Conservation (phyloP, 306 rosid genomes). For the Lotus japonicus region DNA sequence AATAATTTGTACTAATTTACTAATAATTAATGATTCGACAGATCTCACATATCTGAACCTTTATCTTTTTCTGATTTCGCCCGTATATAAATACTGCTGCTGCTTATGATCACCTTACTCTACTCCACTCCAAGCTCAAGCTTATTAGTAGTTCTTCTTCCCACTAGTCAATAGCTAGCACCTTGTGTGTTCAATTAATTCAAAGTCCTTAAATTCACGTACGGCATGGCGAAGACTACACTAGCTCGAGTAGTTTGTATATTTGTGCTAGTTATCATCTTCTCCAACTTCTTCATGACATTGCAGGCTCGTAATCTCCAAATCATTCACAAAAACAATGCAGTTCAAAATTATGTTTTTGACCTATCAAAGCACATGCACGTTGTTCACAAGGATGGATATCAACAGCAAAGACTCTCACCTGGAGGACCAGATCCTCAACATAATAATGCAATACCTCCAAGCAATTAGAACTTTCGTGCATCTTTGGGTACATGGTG, state of each 20-base stretch:
- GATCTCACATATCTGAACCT: no score
- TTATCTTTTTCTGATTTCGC: background rate
- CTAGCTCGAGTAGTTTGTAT: background rate
- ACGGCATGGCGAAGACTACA: constrained; percentile 14
- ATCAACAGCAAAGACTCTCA: background rate
- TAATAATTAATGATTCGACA: no score
- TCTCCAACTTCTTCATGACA: background rate
- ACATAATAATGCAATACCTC: background rate
- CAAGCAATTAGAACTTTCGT: background rate
- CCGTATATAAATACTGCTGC: background rate
- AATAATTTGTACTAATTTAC: no score
- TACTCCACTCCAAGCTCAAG: background rate
- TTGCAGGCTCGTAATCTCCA: constrained; percentile 33
- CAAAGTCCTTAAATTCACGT: background rate
- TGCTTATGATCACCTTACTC: background rate
- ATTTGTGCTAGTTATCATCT: constrained; percentile 15
- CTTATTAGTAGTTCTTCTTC: no score
- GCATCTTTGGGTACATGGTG: no score
- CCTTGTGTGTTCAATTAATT: background rate
- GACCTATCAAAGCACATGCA: constrained; percentile 1
- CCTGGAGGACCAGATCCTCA: constrained; percentile 22
- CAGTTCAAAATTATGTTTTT: constrained; percentile 12
- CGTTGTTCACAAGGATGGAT: no score
- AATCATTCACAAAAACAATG: background rate
- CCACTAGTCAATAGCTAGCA: no score